Conservation (phyloP, 257 asterid species). For the Lavandula angustifolia region DNA sequence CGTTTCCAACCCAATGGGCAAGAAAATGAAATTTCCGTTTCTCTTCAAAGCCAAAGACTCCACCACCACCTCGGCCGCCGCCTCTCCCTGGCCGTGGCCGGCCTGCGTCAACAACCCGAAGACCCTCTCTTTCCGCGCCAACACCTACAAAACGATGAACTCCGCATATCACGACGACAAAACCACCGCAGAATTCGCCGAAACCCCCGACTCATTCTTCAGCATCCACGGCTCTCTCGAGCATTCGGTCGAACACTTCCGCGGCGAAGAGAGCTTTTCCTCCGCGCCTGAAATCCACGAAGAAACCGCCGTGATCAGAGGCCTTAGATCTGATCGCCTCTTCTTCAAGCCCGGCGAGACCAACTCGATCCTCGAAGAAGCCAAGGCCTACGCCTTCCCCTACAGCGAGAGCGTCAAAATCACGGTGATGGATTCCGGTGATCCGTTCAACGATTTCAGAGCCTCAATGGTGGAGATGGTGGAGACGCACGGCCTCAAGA, state of each 20-base stretch:
- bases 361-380: conserved; percentile 51
- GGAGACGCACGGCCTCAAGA: conserved; percentile 44
- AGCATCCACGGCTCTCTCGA: conserved; percentile 23
- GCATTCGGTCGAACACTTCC: not conserved
- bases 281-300: conserved; percentile 16
- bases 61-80: conserved; percentile 29
- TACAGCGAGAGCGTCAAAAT: conserved; percentile 33
- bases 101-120: conserved; percentile 43
- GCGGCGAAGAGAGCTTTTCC: conserved; percentile 26
- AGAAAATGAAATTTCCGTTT: conserved; percentile 51
- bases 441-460: conserved; percentile 54
- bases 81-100: conserved; percentile 50
- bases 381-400: conserved; percentile 25
- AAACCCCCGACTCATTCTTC: conserved; percentile 33
- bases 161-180: conserved; percentile 37
- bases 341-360: conserved; percentile 56
- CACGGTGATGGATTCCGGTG: conserved; percentile 40
- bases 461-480: conserved; percentile 69
- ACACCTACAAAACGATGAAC: conserved; percentile 40
- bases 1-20: conserved; percentile 27
- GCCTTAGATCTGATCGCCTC: conserved; percentile 47
- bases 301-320: conserved; percentile 43
- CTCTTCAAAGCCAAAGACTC: conserved; percentile 43
- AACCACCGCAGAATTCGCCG: conserved; percentile 12
- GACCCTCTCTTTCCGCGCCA: conserved; percentile 55